These are phyloP conservation scores for Fusarium nisikadoi DNA, from an alignment of 2,329 filamentous ascomycete genomes.

Conservation along the genomic window DNA sequence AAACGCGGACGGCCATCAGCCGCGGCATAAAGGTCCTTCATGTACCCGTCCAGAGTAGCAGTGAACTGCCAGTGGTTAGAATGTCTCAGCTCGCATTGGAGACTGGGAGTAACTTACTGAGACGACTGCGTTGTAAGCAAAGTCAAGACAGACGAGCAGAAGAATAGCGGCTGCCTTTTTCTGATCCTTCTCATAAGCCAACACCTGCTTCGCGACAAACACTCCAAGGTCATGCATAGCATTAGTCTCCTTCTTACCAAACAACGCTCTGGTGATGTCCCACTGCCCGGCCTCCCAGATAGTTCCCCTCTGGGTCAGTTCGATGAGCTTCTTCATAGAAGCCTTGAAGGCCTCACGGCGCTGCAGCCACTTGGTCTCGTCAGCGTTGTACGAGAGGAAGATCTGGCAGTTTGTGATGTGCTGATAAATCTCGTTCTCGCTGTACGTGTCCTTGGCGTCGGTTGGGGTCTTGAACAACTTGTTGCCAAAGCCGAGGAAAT, in stretches of 20 bases:
- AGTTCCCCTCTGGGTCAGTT: conserved; percentile 19
- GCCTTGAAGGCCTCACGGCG: conserved; percentile 33
- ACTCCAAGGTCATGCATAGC: conserved; percentile 4
- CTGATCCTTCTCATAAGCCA: not conserved
- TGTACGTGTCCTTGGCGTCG: not conserved
- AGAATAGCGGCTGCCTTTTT: conserved; percentile 1
- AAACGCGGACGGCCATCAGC: not conserved
- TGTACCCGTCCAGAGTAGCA: not conserved
- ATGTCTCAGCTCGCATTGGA: not conserved
- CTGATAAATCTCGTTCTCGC: conserved; percentile 41
- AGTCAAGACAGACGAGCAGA: conserved; percentile 1
- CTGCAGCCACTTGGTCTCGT: conserved; percentile 40
- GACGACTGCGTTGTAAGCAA: conserved; percentile 8
- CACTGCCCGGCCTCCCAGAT: conserved; percentile 24
- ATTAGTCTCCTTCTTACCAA: not conserved
- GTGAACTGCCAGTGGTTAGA: not conserved
- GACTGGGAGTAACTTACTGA: not conserved
- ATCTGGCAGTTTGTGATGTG: conserved; percentile 43
- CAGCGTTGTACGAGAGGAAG: conserved; percentile 37
- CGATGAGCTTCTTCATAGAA: conserved; percentile 28
- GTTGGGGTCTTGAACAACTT: not conserved
- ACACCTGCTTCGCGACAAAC: not conserved
- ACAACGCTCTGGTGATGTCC: not conserved
- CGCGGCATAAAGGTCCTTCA: not conserved
- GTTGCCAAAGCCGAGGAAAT: conserved; percentile 38